A percentile compares a stretch with the other conserved stretches of the same genome.
Conservation (phyloP, 1,284 basidiomycete species). For the Phlebopus sp. region DNA sequence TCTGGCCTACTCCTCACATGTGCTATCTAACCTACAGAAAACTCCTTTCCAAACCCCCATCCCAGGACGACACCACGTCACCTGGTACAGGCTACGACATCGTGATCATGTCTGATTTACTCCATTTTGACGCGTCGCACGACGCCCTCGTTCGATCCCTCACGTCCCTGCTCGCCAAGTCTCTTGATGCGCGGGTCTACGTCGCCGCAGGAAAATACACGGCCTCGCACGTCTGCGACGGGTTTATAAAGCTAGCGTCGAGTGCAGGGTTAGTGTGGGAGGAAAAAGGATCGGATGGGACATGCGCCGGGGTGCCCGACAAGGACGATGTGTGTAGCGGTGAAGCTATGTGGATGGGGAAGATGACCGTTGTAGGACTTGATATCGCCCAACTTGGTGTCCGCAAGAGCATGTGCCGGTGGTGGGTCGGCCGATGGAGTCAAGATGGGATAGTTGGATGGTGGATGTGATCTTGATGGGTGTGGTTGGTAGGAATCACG, state of each 20-base stretch:
- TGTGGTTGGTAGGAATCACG: no score
- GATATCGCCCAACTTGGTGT: conserved; percentile 44
- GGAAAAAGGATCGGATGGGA: conserved; percentile 30
- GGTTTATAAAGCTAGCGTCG: conserved; percentile 46
- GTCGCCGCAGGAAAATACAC: conserved; percentile 68
- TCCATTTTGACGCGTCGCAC: conserved; percentile 65
- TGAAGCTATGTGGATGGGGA: conserved; percentile 44
- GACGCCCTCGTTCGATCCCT: conserved; percentile 53
- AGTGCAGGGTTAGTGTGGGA: conserved; percentile 47
- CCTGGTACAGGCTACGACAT: conserved; percentile 46
- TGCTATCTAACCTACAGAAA: background rate
- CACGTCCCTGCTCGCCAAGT: conserved; percentile 44
- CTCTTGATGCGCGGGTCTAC: conserved; percentile 45
- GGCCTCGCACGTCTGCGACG: conserved; percentile 47
- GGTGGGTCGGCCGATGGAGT: conserved; percentile 56
- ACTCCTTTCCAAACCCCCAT: no score
- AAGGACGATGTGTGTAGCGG: conserved; percentile 28
- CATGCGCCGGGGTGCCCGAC: no score
- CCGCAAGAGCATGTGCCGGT: conserved; percentile 57
- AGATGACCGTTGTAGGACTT: conserved; percentile 44
- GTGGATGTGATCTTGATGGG: conserved; percentile 4
- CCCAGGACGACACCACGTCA: conserved; percentile 5
- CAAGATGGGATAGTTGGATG: background rate
- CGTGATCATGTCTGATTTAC: conserved; percentile 65
- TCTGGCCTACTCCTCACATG: no score